A percentile compares a stretch with the other conserved stretches of the same genome.
Conservation (phyloP, 1,284 basidiomycete genomes). For the Trametes sp. region DNA sequence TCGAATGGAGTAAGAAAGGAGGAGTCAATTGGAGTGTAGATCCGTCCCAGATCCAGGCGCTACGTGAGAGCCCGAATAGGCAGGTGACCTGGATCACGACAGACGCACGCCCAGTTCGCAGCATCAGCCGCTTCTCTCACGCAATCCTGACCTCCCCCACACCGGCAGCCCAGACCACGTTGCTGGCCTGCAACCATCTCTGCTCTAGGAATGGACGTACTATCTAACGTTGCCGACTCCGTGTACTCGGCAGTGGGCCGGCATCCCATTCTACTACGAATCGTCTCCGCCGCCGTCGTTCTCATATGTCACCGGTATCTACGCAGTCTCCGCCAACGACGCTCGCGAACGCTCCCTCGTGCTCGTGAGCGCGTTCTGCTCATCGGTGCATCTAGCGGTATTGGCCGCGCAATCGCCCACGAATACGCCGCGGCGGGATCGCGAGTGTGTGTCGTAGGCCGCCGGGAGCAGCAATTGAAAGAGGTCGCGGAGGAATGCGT, state of each 20-base stretch:
- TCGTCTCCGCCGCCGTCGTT: slow-evolving; percentile 8
- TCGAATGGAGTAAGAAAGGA: slow-evolving; percentile 5
- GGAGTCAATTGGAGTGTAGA: slow-evolving; percentile 14
- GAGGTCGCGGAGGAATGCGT: slow-evolving; percentile 70
- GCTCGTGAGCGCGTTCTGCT: slow-evolving; percentile 76
- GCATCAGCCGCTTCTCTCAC: slow-evolving; percentile 1
- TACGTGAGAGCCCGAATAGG: slow-evolving; percentile 25
- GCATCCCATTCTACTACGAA: not conserved
- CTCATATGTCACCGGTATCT: slow-evolving; percentile 16
- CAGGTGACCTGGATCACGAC: slow-evolving; percentile 10
- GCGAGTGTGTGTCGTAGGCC: slow-evolving; percentile 78
- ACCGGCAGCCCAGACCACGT: not conserved
- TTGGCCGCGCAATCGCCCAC: slow-evolving; percentile 79
- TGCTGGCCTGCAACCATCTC: no score
- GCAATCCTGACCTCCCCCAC: not conserved
- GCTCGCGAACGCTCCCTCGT: slow-evolving; percentile 21
- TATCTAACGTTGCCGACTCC: not conserved
- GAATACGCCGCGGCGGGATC: slow-evolving; percentile 82
- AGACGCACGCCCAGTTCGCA: slow-evolving; percentile 2
- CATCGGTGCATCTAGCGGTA: slow-evolving; percentile 84
- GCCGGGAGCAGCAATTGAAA: slow-evolving; percentile 65
- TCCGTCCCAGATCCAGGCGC: slow-evolving; percentile 17
- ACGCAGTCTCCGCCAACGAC: slow-evolving; percentile 15
- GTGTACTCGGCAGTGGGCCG: not conserved
- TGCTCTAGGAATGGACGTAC: slow-evolving; percentile 19